These are phyloP conservation scores for Yamadazyma friedrichii DNA, from an alignment of 1,139 yeast genomes.

Conservation along the genomic window DNA sequence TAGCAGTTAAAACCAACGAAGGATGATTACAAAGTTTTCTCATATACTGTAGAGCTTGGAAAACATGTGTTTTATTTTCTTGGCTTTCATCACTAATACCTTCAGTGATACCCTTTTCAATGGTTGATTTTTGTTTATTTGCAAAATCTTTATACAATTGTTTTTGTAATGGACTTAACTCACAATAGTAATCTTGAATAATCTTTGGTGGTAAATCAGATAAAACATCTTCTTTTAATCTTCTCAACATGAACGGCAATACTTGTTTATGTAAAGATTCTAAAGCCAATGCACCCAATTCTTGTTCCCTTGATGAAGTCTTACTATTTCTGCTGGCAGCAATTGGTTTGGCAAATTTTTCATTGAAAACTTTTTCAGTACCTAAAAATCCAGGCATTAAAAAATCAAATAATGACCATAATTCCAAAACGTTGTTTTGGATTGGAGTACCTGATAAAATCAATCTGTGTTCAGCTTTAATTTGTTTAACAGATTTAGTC, in stretches of 20 bases:
- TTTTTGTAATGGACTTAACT: constrained; percentile 85
- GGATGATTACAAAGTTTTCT: constrained; percentile 97
- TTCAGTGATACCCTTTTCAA: constrained; percentile 59
- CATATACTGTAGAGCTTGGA: constrained; percentile 98
- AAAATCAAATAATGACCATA: constrained; percentile 97
- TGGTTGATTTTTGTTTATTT: constrained; percentile 74
- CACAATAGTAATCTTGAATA: constrained; percentile 97
- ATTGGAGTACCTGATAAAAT: constrained; percentile 97
- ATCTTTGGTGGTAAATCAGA: constrained; percentile 97
- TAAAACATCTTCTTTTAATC: constrained; percentile 93
- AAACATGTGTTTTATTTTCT: constrained; percentile 81
- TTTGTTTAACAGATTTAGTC: constrained; percentile 80
- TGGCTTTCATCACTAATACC: constrained; percentile 36
- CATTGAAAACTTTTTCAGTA: constrained; percentile 90
- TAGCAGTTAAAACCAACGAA: constrained; percentile 79
- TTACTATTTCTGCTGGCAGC: constrained; percentile 92
- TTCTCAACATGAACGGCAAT: constrained; percentile 90
- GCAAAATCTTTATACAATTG: constrained; percentile 88
- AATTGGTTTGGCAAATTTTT: constrained; percentile 94
- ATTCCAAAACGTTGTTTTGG: constrained; percentile 92
- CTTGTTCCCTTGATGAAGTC: constrained; percentile 91
- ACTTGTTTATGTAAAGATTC: constrained; percentile 97
- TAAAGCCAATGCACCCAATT: constrained; percentile 92
- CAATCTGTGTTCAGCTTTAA: constrained; percentile 84
- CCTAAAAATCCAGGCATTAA: constrained; percentile 99